Evolutionary conservation across 2,329 filamentous ascomycete species (phyloP).

Genomic region (Colletotrichum neosansevieriae): DNA sequence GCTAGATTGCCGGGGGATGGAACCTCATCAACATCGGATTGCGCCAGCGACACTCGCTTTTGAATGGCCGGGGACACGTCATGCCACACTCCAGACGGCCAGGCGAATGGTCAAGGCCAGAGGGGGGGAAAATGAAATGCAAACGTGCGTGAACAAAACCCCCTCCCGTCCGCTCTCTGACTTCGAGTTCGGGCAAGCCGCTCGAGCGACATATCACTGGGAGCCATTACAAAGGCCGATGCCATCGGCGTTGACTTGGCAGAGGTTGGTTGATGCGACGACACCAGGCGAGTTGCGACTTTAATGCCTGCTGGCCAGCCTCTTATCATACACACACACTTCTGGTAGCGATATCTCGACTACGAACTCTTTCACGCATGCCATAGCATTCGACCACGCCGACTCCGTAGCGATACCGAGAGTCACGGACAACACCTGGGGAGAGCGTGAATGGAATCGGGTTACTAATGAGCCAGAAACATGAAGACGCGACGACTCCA

Average conservation of each 20-base stretch:
- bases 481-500: constrained; percentile 34
- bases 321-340: neutral
- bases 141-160: constrained; percentile 32
- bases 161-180: constrained; percentile 18
- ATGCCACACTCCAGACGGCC: constrained; percentile 4
- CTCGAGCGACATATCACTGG: neutral
- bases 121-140: neutral
- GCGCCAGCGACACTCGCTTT: constrained; percentile 4
- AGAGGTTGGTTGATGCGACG: constrained; percentile 8
- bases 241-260: constrained; percentile 8
- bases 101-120: neutral
- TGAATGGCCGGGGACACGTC: constrained; percentile 32
- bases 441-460: constrained; percentile 18
- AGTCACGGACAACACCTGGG: neutral
- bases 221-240: constrained; percentile 10
- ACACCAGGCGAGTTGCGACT: neutral
- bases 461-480: constrained; percentile 30
- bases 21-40: constrained; percentile 31
- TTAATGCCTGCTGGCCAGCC: constrained; percentile 1
- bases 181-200: neutral
- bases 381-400: neutral
- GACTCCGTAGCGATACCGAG: neutral
- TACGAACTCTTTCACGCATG: neutral
- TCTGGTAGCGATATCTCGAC: neutral
- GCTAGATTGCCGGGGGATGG: constrained; percentile 23